Evolutionary conservation across 2,329 filamentous ascomycete species (phyloP).

Genomic region (Neoscytalidium dimidiatum): DNA sequence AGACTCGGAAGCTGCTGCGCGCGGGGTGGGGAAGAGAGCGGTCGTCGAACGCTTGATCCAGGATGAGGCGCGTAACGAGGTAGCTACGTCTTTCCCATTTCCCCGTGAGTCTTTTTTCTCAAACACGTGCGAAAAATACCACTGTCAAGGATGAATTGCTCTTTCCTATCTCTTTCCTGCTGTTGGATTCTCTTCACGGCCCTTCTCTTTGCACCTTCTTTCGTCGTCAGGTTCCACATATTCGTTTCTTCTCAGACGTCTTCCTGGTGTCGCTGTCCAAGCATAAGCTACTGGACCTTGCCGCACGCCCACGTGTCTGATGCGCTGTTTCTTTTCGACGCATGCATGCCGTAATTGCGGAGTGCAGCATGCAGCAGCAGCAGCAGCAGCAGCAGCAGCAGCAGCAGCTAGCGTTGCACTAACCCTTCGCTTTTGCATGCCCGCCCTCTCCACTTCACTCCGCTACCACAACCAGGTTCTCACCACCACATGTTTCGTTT

Average conservation of each 20-base stretch:
- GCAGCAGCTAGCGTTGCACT: not conserved
- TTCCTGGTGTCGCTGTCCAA: not conserved
- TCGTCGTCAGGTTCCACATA: not conserved
- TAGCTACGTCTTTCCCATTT: not conserved
- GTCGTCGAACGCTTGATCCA: not conserved
- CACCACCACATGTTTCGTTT: not conserved
- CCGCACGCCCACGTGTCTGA: not conserved
- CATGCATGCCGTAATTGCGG: not conserved
- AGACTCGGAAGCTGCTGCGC: not conserved
- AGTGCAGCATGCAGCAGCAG: not conserved
- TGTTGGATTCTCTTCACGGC: too few species aligned
- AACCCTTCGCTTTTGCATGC: not conserved
- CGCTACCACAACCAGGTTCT: not conserved
- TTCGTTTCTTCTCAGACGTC: not conserved
- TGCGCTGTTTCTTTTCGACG: not conserved
- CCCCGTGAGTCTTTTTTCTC: not conserved
- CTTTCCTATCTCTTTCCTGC: too few species aligned
- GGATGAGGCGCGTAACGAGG: not conserved
- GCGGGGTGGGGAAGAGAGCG: not conserved
- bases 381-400: too few species aligned
- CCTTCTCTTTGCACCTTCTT: not conserved
- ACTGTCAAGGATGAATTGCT: too few species aligned
- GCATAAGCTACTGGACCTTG: not conserved
- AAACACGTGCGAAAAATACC: too few species aligned
- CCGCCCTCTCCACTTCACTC: not conserved